Percentiles rank a stretch among this genome's conserved stretches.
Evolutionary conservation across 2,329 filamentous ascomycete species (phyloP).

Genomic region (Pseudohalonectria lignicola): DNA sequence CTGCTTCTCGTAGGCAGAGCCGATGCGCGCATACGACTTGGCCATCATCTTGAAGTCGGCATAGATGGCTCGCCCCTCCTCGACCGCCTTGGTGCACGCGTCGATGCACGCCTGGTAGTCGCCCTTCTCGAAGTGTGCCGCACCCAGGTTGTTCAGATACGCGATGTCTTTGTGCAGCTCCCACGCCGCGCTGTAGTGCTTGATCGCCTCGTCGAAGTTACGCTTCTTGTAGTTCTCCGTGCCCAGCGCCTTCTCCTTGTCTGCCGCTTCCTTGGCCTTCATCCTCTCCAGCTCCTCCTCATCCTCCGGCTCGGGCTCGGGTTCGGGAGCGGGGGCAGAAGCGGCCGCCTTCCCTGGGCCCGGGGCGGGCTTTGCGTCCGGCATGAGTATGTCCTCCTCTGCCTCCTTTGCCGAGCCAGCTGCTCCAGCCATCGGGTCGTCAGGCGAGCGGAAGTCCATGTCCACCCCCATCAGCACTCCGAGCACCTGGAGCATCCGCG

Average conservation of each 20-base stretch:
- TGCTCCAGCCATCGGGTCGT: conserved; percentile 14
- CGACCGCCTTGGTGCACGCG: conserved; percentile 75
- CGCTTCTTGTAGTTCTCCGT: conserved; percentile 98
- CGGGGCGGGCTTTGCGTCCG: conserved; percentile 48
- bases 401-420: conserved; percentile 23
- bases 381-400: conserved; percentile 70
- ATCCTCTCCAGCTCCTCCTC: conserved; percentile 77
- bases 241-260: conserved; percentile 87
- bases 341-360: conserved; percentile 39
- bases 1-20: conserved; percentile 83
- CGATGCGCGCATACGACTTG: conserved; percentile 95
- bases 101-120: conserved; percentile 85
- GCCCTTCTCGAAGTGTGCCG: conserved; percentile 91
- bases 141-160: conserved; percentile 92
- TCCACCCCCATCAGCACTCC: conserved; percentile 90
- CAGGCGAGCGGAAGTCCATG: conserved; percentile 53
- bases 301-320: conserved; percentile 58
- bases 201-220: conserved; percentile 88
- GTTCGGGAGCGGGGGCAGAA: conserved; percentile 48
- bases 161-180: conserved; percentile 91
- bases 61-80: conserved; percentile 78
- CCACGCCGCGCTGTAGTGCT: conserved; percentile 93
- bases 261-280: conserved; percentile 84
- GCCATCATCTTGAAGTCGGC: conserved; percentile 98
- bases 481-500: conserved; percentile 86